Conservation (phyloP, 1,139 yeast genomes). For the Groenewaldozyma sp. region DNA sequence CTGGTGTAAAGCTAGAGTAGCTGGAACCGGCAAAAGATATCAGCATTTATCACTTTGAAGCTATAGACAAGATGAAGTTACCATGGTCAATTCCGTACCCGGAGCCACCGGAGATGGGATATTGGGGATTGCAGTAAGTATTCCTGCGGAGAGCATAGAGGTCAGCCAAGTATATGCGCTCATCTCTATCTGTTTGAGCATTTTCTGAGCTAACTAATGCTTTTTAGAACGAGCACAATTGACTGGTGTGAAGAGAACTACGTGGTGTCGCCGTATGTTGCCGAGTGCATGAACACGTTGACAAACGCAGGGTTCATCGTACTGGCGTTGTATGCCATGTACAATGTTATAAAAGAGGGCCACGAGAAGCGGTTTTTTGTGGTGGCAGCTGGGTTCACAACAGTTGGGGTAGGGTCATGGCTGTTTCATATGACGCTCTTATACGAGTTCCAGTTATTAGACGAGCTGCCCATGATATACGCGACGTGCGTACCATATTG, state of each 20-base stretch:
- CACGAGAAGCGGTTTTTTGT: conserved; percentile 64
- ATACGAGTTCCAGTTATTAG: conserved; percentile 82
- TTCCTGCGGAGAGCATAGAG: conserved; percentile 12
- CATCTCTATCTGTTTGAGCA: conserved; percentile 19
- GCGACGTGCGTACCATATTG: conserved; percentile 95
- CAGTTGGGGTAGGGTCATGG: conserved; percentile 93
- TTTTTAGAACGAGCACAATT: conserved; percentile 55
- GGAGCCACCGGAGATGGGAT: conserved; percentile 23
- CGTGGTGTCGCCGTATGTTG: conserved; percentile 72
- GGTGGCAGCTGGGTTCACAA: conserved; percentile 67
- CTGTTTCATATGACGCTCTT: conserved; percentile 89
- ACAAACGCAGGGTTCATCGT: conserved; percentile 66
- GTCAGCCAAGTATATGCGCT: neutral
- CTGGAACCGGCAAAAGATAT: no score
- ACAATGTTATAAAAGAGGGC: conserved; percentile 48
- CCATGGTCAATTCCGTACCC: conserved; percentile 22
- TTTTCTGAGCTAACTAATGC: conserved; percentile 2
- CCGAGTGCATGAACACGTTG: conserved; percentile 78
- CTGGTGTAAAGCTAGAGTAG: no score
- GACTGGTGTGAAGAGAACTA: conserved; percentile 98
- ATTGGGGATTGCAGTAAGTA: conserved; percentile 26
- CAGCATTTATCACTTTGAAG: no score
- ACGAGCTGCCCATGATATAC: conserved; percentile 95
- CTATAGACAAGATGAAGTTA: no score
- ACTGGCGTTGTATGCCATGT: conserved; percentile 58